Evolutionary conservation across 768 basidiomycete species (phyloP), one percentile per base, ranked within the genome.

Genomic region (Lactifluus piperatus): DNA sequence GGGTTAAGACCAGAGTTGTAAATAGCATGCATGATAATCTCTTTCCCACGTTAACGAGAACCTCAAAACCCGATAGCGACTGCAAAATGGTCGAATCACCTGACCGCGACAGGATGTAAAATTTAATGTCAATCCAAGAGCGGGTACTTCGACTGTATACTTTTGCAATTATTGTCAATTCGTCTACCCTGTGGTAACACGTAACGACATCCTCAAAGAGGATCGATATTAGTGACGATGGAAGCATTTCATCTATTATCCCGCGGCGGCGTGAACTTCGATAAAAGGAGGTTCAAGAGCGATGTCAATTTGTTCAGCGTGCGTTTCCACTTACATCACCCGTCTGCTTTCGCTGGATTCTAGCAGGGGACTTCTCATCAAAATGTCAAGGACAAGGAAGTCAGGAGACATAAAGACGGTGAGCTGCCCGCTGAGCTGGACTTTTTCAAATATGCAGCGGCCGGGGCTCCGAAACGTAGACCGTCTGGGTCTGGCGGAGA

Each of bases 181-280:
- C 37, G 5, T 39, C 16, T 18, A 39, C 22, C 11, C 11, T 13
- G 29, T 6, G 7, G 29, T 4, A 27, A 26, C 39, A 51, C 22
- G 46, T 34, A 52, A 20, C 10, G 39, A 29, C 18, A 41, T 39
- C 24, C 49, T 16, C 43, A 10, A 44, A 11, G 16, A 46, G 10
- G 32, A 20, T 22, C 14, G 13, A 47, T 30, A 39, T 11, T 20
- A 14, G 11, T 7, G 24, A 27, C 5, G 43, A 90, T 91, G 88
- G 91, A 94, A 65, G 85, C 91, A 5, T 98, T 98, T 71, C 88
- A 87, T 63, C 71, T 97, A 13, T 81, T 98, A 27, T 92, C 94
- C 32, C 81, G 91, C 16, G 94, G 94, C 34, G 91, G 92, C 1
- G 80, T 80, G 0, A 79, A 76, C 56, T 97, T 97, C 64, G 79